Base-by-base conservation (phyloP, 257 asterid genomes). In the Lavandula angustifolia region DNA sequence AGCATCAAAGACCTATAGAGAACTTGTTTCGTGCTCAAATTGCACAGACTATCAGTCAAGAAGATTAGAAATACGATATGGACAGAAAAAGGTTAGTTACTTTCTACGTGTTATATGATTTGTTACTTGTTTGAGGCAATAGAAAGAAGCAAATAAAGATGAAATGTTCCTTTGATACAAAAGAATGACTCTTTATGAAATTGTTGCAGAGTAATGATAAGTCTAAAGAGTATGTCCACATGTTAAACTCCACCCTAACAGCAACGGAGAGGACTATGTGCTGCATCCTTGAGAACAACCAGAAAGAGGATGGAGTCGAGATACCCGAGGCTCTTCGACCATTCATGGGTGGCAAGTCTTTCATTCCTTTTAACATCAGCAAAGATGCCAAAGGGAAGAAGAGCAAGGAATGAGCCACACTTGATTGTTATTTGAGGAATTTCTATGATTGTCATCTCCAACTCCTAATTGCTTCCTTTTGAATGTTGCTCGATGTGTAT, bases 221-320 rank as follows among this genome's bases (percentile, higher is more conserved):
- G 74, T 54, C 74, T 3, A 92, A 88, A 78, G 96, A 87, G 67
- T 87, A 89, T 0, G 96, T 89, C 51, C 99, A 92, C 80, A 68
- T 92, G 82, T 73, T 92, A 80, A 92, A 92, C 80, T 89, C 97
- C 8, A 92, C 99, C 3, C 94, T 92, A 37, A 87, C 97, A 13
- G 99, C 97, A 18, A 92, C 97, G 0, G 97, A 89, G 89, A 85
- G 99, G 77, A 92, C 99, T 13, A 48, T 89, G 33, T 92, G 99
- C 69, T 80, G 90, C 78, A 87, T 92, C 64, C 92, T 92, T 0
- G 99, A 92, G 79, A 92, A 89, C 80, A 67, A 85, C 78, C 99
- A 92, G 75, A 84, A 66, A 70, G 95, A 89, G 74, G 94, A 84
- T 13, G 97, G 99, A 1, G 97, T 92, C 12, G 96, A 87, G 62